Evolutionary conservation across 2,329 filamentous ascomycete species (phyloP), one percentile per base, ranked within the genome.

Genomic region (Cladophialophora bantiana): DNA sequence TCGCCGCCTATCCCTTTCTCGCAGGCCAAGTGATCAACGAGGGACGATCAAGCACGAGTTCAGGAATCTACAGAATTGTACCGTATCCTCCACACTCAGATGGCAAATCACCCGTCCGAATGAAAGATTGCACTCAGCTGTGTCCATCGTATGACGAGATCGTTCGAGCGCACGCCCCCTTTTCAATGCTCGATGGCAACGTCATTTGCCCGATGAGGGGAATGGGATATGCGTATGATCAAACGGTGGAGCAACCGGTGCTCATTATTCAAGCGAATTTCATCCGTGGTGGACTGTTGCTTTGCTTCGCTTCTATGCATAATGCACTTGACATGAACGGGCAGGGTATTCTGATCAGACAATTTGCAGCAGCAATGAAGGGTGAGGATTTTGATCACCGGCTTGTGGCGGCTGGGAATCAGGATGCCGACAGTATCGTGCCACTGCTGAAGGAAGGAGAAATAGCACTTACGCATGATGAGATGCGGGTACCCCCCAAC

Each of bases 141-240:
- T 59, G 62, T n/a, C 68, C 70, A 9, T 57, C 67, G 1, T 68
- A 70, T 32, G 70, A 63, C 10, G 63, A 75, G 59, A 67, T 74
- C n/a, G 20, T 67, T 12, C 31, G 26, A 15, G 71, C 72, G 1
- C 70, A 69, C n/a, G 75, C 64, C 3, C 76, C 77, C 0, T 70
- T 75, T 12, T 64, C 62, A 6, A 75, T 77, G 74, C 70, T 80
- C 4, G 75, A 78, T 34, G 74, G 71, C 3, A 61, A 72, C 12
- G 38, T 76, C 5, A 68, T 80, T 7, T 68, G 69, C 3, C 74
- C 74, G 2, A 70, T 71, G 7, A 72, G 72, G 7, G 73, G 72
- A 1, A 52, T 71, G 56, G 60, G 62, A 15, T 75, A 78, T 62
- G 69, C 57, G 1, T 66, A 73, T 15, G 40, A 45, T 15, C 64